These are phyloP conservation scores for Fraxinus xanthoxyloides DNA, from an alignment of 305 asterid genomes.

Conservation along the genomic window DNA sequence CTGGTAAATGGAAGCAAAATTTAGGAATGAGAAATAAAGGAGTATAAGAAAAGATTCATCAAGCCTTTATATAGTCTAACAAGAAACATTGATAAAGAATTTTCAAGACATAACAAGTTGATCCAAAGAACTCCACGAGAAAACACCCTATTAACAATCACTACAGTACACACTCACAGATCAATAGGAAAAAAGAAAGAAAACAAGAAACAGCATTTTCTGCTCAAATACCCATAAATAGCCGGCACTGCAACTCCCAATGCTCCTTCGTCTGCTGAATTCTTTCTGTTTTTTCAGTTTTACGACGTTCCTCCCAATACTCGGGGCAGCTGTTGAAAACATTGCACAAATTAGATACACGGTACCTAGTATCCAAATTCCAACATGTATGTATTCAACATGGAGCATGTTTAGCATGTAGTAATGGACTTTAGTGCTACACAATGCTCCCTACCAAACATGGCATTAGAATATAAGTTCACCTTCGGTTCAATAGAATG, in stretches of 20 bases:
- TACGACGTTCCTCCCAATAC: conserved; percentile 74
- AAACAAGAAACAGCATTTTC: neutral
- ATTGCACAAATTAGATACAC: neutral
- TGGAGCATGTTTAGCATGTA: neutral
- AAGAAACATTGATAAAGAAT: neutral
- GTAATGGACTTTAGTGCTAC: neutral
- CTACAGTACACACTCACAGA: neutral
- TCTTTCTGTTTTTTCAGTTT: conserved; percentile 65
- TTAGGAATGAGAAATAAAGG: neutral
- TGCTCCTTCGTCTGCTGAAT: conserved; percentile 77
- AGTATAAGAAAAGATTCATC: neutral
- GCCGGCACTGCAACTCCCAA: conserved; percentile 79
- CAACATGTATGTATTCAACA: neutral
- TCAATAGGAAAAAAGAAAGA: neutral
- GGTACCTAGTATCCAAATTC: neutral
- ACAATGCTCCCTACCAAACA: neutral
- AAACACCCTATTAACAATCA: neutral
- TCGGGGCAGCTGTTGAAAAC: conserved; percentile 64
- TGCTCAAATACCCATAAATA: conserved; percentile 59
- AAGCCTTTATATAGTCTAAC: neutral
- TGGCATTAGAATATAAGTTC: neutral
- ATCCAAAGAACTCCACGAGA: neutral
- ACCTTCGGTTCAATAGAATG: conserved; percentile 69
- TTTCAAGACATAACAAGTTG: neutral
- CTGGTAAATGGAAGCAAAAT: neutral